Conservation (phyloP, 257 asterid species). For the Dorcoceras hygrometricum region DNA sequence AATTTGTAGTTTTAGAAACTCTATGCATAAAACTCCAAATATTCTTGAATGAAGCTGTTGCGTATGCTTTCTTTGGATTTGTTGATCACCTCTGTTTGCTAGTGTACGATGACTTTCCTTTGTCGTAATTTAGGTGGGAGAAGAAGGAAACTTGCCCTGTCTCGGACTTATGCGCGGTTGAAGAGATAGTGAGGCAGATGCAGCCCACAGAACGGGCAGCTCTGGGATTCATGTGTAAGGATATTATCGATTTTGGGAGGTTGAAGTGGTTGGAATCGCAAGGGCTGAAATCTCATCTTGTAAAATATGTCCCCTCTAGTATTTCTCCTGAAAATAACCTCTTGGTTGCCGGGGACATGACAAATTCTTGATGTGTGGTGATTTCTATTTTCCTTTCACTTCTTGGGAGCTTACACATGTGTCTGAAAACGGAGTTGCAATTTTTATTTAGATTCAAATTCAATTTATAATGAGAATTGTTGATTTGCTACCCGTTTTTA, state of each 20-base stretch:
- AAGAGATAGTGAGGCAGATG: slow-evolving; percentile 58
- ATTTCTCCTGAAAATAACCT: slow-evolving; percentile 87
- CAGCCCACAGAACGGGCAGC: slow-evolving; percentile 58
- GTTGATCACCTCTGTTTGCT: neutral
- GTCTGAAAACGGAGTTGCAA: neutral
- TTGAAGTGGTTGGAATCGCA: slow-evolving; percentile 61
- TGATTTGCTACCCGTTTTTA: too few relatives aligned
- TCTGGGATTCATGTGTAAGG: slow-evolving; percentile 92
- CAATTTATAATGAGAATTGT: too few relatives aligned
- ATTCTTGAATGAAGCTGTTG: too few relatives aligned
- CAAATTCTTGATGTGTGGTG: neutral
- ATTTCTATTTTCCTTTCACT: neutral
- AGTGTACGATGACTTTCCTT: neutral
- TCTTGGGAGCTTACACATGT: neutral
- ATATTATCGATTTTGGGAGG: slow-evolving; percentile 77
- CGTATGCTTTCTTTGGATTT: neutral
- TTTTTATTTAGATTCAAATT: neutral
- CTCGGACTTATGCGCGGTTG: slow-evolving; percentile 42
- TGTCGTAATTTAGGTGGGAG: slow-evolving; percentile 35
- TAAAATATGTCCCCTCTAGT: slow-evolving; percentile 64
- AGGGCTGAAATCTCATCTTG: slow-evolving; percentile 53
- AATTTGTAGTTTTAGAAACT: too few relatives aligned
- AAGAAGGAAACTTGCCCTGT: slow-evolving; percentile 29
- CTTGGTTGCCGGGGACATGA: slow-evolving; percentile 51
- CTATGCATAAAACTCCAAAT: too few relatives aligned